Evolutionary conservation across 2,329 filamentous ascomycete species (phyloP), one percentile per base, ranked within the genome.

Genomic region (Fusarium verticillioides): DNA sequence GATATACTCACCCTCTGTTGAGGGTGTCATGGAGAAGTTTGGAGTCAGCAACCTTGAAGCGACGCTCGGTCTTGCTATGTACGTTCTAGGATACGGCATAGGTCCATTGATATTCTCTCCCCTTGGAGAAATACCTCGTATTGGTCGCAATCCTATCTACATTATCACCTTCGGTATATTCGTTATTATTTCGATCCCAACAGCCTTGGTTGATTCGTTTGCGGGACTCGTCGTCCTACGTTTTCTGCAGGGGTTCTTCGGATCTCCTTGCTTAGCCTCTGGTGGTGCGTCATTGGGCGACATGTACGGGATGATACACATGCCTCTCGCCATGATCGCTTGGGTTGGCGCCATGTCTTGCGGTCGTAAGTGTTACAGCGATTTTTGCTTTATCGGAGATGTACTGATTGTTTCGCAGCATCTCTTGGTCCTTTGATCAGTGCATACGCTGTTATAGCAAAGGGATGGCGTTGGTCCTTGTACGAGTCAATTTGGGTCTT

Each of bases 121-220:
- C 0, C 80, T 94, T 30, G 88, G 85, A 46, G 92, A 94, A 80
- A 88, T 94, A 23, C 90, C 91, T 0, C 78, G 85, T 43, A 87
- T 93, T 44, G 92, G 92, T 4, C 86, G 92, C 8, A 93, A 91
- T 75, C 88, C 89, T 1, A 87, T 92, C 9, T 94, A 94, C 80
- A 87, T 92, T 36, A 78, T 88, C 69, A 91, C 91, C 15, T 91
- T 93, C 82, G 87, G 87, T 58, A 83, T 93, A 30, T 94, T 93
- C 78, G 88, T 92, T 59, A 85, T 93, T 63, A 80, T 94, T 13
- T 89, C 87, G 8, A 86, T 94, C 18, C 91, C 91, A 0, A 88
- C 90, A 0, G 89, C 90, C 0, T 79, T 93, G 0, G 89, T 89
- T 4, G 81, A 87, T 52, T 92, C 90, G 81, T 92, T 90, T 63